Evolutionary conservation across 2,329 filamentous ascomycete genomes (phyloP), one percentile per base, ranked within the genome.

Genomic region (Penicillium occitanis): DNA sequence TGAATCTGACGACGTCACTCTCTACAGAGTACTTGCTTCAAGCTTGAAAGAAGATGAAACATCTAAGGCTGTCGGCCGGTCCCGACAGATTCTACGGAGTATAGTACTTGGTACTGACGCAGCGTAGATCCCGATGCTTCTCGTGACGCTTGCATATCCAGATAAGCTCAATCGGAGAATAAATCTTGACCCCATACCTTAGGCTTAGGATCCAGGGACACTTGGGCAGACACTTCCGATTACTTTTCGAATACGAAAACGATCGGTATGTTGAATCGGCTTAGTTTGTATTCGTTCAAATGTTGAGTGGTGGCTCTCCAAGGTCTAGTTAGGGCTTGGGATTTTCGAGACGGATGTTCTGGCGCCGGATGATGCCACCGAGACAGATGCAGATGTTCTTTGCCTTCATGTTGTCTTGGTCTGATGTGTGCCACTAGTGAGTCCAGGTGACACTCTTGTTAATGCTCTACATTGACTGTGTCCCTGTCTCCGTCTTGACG

Each of bases 311-410:
- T 44, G 42, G 42, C 7, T 19, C 0, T 10, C n/a, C 42, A 19
- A 44, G 42, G 42, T 44, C 4, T 25, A 25, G 2, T 25, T 19
- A 22, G 44, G n/a, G 22, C 11, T 53, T 11, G 5, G 37, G 6
- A 33, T n/a, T 17, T 37, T 53, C 28, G 11, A 42, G 46, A 51
- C 61, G 61, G 61, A 44, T 63, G 17, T 44, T 44, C 61, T 51
- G 51, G n/a, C 25, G n/a, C 61, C 61, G 61, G 55, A 55, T 55
- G 61, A 63, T 63, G 48, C 61, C 61, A 63, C 61, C 22, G 37
- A 44, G 40, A 51, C 19, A n/a, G 25, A 51, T 30, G 25, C 19
- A 28, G 48, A 51, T 51, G 48, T 8, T 53, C 7, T 53, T 53
- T 33, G 28, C 50, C 22, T 30, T 30, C 25, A 8, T 10, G 48